Conservation (phyloP, 1,284 basidiomycete species). For the Kalmanozyma brasiliensis region DNA sequence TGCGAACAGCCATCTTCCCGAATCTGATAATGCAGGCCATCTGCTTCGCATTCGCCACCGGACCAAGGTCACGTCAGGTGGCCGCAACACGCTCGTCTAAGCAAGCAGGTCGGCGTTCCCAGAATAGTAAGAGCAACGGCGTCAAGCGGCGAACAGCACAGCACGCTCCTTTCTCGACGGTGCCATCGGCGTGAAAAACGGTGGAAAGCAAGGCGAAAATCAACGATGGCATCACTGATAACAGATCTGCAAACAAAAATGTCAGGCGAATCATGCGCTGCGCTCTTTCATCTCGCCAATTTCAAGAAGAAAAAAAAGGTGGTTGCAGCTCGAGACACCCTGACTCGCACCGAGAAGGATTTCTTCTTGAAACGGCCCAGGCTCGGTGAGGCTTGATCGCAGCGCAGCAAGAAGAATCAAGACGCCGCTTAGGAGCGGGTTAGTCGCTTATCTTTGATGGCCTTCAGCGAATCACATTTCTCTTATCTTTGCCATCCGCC, state of each 20-base stretch:
- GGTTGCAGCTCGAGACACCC: too few species aligned
- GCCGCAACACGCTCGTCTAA: too few species aligned
- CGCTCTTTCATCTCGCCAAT: too few species aligned
- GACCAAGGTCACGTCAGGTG: too few species aligned
- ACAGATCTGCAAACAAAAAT: conserved; percentile 11
- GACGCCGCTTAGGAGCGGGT: not conserved
- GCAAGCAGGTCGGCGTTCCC: too few species aligned
- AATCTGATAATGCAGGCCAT: conserved; percentile 6
- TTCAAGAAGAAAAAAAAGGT: too few species aligned
- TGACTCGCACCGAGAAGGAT: too few species aligned
- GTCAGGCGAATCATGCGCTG: too few species aligned
- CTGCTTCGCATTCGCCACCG: not conserved
- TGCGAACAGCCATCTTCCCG: not conserved
- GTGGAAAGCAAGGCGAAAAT: not conserved
- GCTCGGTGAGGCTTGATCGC: too few species aligned
- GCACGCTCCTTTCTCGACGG: not conserved
- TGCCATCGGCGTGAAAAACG: conserved; percentile 14
- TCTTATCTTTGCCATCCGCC: conserved; percentile 8
- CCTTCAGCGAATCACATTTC: conserved; percentile 35
- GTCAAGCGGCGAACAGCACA: not conserved
- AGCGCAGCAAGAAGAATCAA: not conserved
- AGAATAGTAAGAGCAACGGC: not conserved
- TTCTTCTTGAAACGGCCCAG: not conserved
- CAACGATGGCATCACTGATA: conserved; percentile 7
- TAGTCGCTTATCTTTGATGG: conserved; percentile 23